Conservation (phyloP, 768 basidiomycete species). For the Tylopilus sp. region DNA sequence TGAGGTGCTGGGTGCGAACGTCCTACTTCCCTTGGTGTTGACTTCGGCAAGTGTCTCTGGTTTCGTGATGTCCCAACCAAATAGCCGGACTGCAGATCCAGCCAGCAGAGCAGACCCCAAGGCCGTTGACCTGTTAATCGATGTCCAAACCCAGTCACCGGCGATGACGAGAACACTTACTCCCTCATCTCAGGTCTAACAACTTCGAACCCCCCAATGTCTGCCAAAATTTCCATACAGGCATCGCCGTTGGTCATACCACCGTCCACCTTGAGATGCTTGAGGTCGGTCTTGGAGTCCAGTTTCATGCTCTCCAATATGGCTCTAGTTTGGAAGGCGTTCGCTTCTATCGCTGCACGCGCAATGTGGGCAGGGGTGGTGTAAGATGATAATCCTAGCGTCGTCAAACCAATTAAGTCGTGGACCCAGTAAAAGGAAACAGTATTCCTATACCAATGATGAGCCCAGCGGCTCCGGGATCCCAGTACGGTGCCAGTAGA, state of each 20-base stretch:
- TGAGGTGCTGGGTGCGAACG: constrained; percentile 58
- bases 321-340: constrained; percentile 92
- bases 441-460: constrained; percentile 58
- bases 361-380: constrained; percentile 92
- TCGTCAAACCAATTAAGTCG: constrained; percentile 1
- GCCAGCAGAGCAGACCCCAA: constrained; percentile 93
- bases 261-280: constrained; percentile 94
- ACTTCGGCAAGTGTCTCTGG: constrained; percentile 84
- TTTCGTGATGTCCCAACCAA: constrained; percentile 86
- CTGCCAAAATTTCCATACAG: constrained; percentile 82
- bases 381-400: constrained; percentile 71
- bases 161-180: constrained; percentile 42
- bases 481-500: constrained; percentile 97
- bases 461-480: constrained; percentile 82
- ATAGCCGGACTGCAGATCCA: constrained; percentile 80
- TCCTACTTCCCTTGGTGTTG: constrained; percentile 76
- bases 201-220: constrained; percentile 90
- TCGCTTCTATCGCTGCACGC: constrained; percentile 93
- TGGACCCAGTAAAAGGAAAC: constrained; percentile 4
- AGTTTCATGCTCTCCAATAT: constrained; percentile 94
- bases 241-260: constrained; percentile 95
- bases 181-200: constrained; percentile 96
- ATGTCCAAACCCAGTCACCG: not conserved
- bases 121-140: constrained; percentile 75
- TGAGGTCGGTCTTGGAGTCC: constrained; percentile 77